Evolutionary conservation across 2,329 filamentous ascomycete species (phyloP).

Genomic region (Rhinocladiella similis): DNA sequence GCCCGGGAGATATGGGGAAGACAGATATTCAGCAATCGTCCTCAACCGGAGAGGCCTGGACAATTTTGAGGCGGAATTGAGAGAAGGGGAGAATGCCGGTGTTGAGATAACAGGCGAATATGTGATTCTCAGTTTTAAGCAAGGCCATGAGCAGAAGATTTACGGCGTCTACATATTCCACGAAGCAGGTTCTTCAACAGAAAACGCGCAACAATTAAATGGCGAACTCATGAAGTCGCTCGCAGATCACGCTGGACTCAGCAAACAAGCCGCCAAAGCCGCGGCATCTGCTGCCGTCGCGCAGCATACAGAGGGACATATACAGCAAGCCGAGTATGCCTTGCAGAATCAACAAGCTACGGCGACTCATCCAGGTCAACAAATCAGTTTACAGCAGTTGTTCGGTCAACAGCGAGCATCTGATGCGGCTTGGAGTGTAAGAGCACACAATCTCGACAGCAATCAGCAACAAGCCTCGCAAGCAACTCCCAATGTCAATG

Average conservation of each 20-base stretch:
- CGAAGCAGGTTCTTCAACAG: constrained; percentile 58
- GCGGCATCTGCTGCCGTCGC: constrained; percentile 34
- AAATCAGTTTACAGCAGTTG: constrained; percentile 54
- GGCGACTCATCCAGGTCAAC: constrained; percentile 49
- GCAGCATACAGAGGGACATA: constrained; percentile 33
- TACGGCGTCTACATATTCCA: constrained; percentile 66
- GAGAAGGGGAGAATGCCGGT: constrained; percentile 54
- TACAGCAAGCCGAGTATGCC: constrained; percentile 41
- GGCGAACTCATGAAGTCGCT: constrained; percentile 53
- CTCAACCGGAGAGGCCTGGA: constrained; percentile 71
- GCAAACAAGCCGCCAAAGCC: constrained; percentile 46
- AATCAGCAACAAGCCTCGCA: background rate
- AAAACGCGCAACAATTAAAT: constrained; percentile 50
- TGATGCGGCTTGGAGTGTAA: constrained; percentile 53
- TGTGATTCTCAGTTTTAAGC: constrained; percentile 55
- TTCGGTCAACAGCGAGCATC: constrained; percentile 56
- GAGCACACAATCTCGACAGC: constrained; percentile 41
- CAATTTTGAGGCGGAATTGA: constrained; percentile 69
- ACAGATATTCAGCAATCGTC: constrained; percentile 62
- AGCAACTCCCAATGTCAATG: background rate
- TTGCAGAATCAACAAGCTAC: constrained; percentile 16
- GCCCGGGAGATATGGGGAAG: constrained; percentile 46
- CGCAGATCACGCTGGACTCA: constrained; percentile 53
- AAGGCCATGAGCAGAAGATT: constrained; percentile 38
- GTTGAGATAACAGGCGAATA: constrained; percentile 66